phyloP scores from a whole-genome alignment of 345 rosid species.

The Dipteronia sinensis region DNA sequence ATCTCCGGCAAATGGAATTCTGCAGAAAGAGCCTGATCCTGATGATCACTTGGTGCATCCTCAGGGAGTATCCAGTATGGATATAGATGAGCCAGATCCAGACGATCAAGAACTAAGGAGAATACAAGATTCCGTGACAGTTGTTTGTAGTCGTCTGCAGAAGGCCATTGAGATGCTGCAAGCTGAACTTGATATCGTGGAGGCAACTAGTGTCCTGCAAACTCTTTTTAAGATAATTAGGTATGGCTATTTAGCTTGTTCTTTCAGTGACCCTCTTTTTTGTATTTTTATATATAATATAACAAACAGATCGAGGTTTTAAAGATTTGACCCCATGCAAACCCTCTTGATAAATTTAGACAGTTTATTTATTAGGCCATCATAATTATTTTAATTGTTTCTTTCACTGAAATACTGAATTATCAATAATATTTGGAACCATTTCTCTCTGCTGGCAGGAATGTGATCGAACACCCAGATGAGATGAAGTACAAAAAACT shows the following conservation, averaged over 20 bases:
- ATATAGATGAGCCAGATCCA: slow-evolving; percentile 72
- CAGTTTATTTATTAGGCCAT: not conserved
- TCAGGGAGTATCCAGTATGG: slow-evolving; percentile 37
- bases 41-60: slow-evolving; percentile 31
- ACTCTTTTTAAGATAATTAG: slow-evolving; percentile 75
- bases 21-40: slow-evolving; percentile 38
- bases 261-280: not conserved
- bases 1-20: slow-evolving; percentile 23
- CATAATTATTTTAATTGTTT: not conserved
- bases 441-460: slow-evolving; percentile 45
- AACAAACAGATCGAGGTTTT: not conserved
- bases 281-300: not conserved
- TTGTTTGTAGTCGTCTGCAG: slow-evolving; percentile 59
- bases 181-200: slow-evolving; percentile 54
- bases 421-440: slow-evolving; percentile 11
- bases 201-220: slow-evolving; percentile 50
- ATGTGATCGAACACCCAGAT: slow-evolving; percentile 76
- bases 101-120: slow-evolving; percentile 74
- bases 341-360: not conserved
- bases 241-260: slow-evolving; percentile 35
- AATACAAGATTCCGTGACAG: slow-evolving; percentile 74
- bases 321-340: not conserved
- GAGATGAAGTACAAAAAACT: slow-evolving; percentile 73
- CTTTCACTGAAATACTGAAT: not conserved
- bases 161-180: slow-evolving; percentile 60